Conservation (phyloP, 2,329 filamentous ascomycete species). For the Trichoderma harzianum region DNA sequence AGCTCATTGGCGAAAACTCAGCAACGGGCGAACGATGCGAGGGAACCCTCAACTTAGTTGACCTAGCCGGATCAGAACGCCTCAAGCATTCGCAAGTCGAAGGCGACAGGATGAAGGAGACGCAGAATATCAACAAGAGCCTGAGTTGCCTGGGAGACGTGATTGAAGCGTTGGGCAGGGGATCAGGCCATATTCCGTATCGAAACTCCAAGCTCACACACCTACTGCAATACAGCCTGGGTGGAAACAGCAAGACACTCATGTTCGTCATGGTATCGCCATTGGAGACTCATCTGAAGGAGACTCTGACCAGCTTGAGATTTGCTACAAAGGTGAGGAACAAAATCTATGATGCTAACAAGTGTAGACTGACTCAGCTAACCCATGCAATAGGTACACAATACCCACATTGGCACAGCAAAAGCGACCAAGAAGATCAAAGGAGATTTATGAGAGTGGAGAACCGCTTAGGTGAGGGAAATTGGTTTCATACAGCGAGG, state of each 20-base stretch:
- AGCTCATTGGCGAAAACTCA: constrained; percentile 65
- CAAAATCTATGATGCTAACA: constrained; percentile 25
- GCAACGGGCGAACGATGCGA: constrained; percentile 82
- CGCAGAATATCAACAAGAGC: constrained; percentile 95
- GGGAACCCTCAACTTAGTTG: constrained; percentile 91
- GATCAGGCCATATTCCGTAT: constrained; percentile 84
- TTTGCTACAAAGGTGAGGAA: constrained; percentile 81
- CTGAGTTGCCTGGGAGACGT: constrained; percentile 91
- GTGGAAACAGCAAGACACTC: constrained; percentile 93
- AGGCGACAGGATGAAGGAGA: constrained; percentile 86
- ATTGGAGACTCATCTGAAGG: constrained; percentile 81
- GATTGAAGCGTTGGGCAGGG: constrained; percentile 84
- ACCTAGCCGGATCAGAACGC: constrained; percentile 89
- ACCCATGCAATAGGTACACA: constrained; percentile 59
- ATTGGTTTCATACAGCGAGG: background rate
- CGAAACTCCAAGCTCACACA: constrained; percentile 97
- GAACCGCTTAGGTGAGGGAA: background rate
- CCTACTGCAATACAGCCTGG: constrained; percentile 87
- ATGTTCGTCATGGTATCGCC: constrained; percentile 99
- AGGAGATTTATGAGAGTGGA: constrained; percentile 31
- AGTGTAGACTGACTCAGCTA: background rate
- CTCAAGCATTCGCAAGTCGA: constrained; percentile 83
- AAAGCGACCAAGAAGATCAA: constrained; percentile 67
- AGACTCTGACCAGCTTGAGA: constrained; percentile 90
- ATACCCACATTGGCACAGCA: constrained; percentile 88